Percentiles rank a stretch among this genome's conserved stretches.
These are phyloP conservation scores for Begonia peltatifolia DNA, from an alignment of 306 rosid genomes.

Conservation along the genomic window DNA sequence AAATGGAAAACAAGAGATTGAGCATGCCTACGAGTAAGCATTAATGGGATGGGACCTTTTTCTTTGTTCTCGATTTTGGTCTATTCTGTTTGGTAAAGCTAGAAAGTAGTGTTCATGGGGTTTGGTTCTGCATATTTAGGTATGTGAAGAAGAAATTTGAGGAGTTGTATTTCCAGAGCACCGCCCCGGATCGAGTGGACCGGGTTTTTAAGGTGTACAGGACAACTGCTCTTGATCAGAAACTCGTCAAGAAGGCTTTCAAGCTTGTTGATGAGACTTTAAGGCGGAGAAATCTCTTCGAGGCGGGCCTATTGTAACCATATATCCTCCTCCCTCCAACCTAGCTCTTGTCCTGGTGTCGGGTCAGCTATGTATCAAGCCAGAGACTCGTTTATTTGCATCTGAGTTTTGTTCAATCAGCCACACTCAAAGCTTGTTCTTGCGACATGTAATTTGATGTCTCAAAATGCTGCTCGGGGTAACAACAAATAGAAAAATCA, in stretches of 20 bases:
- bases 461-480: neutral
- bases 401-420: conserved; percentile 32
- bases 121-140: conserved; percentile 30
- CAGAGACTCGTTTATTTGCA: neutral
- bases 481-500: too few species aligned
- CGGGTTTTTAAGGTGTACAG: conserved; percentile 83
- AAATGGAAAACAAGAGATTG: conserved; percentile 84
- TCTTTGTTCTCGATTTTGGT: too few species aligned
- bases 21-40: conserved; percentile 88
- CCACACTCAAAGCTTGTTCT: conserved; percentile 15
- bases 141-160: conserved; percentile 94
- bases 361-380: too few species aligned
- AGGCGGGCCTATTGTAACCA: conserved; percentile 82
- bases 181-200: conserved; percentile 79
- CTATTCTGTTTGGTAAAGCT: too few species aligned
- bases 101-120: too few species aligned
- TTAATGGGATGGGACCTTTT: neutral
- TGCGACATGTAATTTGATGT: conserved; percentile 1
- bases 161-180: conserved; percentile 84
- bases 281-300: conserved; percentile 86
- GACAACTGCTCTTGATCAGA: conserved; percentile 97
- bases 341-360: too few species aligned
- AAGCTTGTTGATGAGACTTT: conserved; percentile 93
- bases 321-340: neutral
- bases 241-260: conserved; percentile 95